Evolutionary conservation across 805 yeast species (phyloP), one percentile per base, ranked within the genome.

Genomic region (Saturnispora diversa): DNA sequence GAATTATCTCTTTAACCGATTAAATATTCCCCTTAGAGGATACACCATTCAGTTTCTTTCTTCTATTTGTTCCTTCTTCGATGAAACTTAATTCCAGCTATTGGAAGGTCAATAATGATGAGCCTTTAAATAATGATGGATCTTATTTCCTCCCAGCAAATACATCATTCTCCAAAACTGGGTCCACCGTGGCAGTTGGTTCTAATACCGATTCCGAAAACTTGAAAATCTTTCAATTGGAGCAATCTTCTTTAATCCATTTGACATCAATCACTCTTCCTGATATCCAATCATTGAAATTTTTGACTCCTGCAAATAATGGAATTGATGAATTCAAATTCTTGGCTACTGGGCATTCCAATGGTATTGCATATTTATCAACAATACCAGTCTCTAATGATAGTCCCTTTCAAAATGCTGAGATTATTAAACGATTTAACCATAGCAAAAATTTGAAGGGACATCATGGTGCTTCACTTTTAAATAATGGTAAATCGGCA

Each of bases 391-490:
- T 62, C 20, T 53, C 64, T 7, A 64, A 62, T 5, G 42, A 44
- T 22, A 23, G 48, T 2, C 69, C 52, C 3, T 56, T 61, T 17
- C 56, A 69, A 19, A 65, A 70, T 41, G 95, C 96, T 0, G 85
- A 78, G 55, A 80, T 87, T 16, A 63, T 81, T 46, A 82, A 77
- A 55, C 65, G 94, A 28, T 87, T 80, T 64, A 84, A 84, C 58
- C 96, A 87, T 62, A 64, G 70, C 37, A 79, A 78, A 49, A 87
- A 80, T 53, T 57, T 84, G 2, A 35, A 23, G 5, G 17, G 17
- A 7, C 21, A 33, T 6, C 11, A 19, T 16, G 13, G 11, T 21
- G 32, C n/a, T 47, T 57, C 15, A 5, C 37, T 15, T 55, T 28
- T 39, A 1, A 45, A 44, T 29, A 43, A 43, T 25, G 39, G 38